Base-by-base conservation (phyloP, 1,284 basidiomycete genomes). In the Schizophyllum amplum region DNA sequence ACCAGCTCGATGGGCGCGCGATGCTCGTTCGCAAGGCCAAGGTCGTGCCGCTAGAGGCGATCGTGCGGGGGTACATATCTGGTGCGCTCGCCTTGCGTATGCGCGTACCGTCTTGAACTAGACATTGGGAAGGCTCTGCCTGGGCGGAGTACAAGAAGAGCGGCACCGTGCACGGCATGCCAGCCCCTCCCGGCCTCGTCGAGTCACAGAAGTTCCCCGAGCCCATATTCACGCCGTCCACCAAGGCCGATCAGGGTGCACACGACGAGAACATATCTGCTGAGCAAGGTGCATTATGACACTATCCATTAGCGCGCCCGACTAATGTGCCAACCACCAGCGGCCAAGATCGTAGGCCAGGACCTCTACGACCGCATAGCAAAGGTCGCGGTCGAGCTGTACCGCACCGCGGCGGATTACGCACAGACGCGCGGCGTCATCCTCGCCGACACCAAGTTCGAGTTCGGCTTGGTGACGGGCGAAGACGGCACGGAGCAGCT, bases 191-290 rank as follows among this genome's bases (percentile, higher is more conserved):
- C 1, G 92, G 88, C 5, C 75, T 98, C 24, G 75, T 87, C n/a
- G 96, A 99, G 75, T 92, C 89, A 5, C 79, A 91, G 63, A 87
- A 89, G 66, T 75, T 98, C 24, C 82, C 87, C 5, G 76, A 87
- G 64, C 92, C 96, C 0, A 73, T 98, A 51, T 97, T 99, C 69
- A 99, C 97, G 0, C 97, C 97, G 0, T 96, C 92, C 1, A 99
- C 96, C 9, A 99, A 99, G 71, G 97, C 96, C 0, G 94, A 95
- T 59, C 87, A 92, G 66, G 97, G 97, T 5, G 80, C 82, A 47
- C 95, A 99, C 68, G 96, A 99, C 70, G 95, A 98, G 71, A 99
- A 99, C 71, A 98, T 99, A 62, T 94, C 95, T 55, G 94, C 94
- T 1, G 87, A 90, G 64, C 80, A 84, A 80, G 90, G 94, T 90